Conservation (phyloP, 1,284 basidiomycete species). For the Xerocomus minutiporus region DNA sequence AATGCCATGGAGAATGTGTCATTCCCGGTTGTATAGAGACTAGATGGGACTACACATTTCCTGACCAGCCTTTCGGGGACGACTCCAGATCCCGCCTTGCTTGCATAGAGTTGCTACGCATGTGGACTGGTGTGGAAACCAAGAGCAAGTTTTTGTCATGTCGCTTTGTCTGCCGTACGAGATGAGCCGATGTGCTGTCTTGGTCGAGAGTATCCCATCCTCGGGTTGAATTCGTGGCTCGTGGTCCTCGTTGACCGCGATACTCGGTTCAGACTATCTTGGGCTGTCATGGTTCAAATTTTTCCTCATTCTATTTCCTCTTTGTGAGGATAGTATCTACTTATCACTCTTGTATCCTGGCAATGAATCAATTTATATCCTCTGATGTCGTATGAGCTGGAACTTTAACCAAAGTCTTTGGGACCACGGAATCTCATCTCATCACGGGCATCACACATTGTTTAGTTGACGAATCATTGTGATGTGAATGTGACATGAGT, state of each 20-base stretch:
- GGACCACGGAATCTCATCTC: no score
- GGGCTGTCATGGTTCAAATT: conserved; percentile 32
- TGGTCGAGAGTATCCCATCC: conserved; percentile 22
- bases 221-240: conserved; percentile 48
- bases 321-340: not conserved
- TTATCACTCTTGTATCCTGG: not conserved
- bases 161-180: not conserved
- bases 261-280: conserved; percentile 54
- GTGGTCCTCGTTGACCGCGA: conserved; percentile 25
- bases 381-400: not conserved
- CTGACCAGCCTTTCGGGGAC: no score
- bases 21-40: not conserved
- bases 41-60: not conserved
- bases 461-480: no score
- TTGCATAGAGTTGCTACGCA: not conserved
- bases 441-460: no score
- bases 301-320: not conserved
- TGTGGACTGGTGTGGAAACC: not conserved
- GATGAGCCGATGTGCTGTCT: not conserved
- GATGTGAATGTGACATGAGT: no score
- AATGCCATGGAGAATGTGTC: not conserved
- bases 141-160: not conserved
- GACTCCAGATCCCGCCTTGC: not conserved
- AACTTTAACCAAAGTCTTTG: no score
- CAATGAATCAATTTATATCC: not conserved